These are phyloP conservation scores for Pseudogymnoascus sp. DNA, from an alignment of 2,329 filamentous ascomycete genomes.

Conservation along the genomic window DNA sequence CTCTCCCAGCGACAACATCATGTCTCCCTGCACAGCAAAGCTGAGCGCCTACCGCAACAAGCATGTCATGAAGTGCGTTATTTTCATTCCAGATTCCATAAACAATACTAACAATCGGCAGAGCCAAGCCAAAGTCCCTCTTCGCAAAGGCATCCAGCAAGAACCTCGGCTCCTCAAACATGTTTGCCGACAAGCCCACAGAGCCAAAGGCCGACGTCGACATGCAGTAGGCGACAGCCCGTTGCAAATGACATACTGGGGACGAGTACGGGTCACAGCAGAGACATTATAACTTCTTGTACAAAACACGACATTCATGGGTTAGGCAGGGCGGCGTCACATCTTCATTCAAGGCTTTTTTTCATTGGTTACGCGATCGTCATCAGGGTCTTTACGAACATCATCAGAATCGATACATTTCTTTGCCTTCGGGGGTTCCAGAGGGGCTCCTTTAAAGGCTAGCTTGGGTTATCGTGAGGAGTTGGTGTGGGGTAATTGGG, in stretches of 20 bases:
- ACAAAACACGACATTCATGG: constrained; percentile 6
- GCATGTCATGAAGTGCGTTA: constrained; percentile 67
- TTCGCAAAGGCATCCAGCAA: constrained; percentile 59
- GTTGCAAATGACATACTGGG: not conserved
- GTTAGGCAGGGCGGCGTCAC: constrained; percentile 3
- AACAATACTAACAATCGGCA: constrained; percentile 29
- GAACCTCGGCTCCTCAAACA: constrained; percentile 37
- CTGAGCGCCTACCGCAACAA: constrained; percentile 73
- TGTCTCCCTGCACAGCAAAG: constrained; percentile 80
- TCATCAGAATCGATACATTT: constrained; percentile 8
- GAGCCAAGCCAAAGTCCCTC: constrained; percentile 59
- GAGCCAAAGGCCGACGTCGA: constrained; percentile 10
- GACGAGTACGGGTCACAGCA: not conserved
- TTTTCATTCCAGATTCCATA: not conserved
- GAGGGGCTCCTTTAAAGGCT: not conserved
- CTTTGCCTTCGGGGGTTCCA: not conserved
- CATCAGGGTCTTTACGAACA: constrained; percentile 6
- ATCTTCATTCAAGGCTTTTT: constrained; percentile 8
- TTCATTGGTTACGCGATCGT: constrained; percentile 8
- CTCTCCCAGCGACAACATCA: constrained; percentile 81
- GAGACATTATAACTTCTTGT: constrained; percentile 7
- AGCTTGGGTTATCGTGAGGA: constrained; percentile 1
- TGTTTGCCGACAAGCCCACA: constrained; percentile 12
- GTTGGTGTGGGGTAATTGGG: constrained; percentile 7
- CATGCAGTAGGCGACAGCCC: not conserved